A percentile compares a stretch with the other conserved stretches of the same genome.
Conservation (phyloP, 208 protist species). For the Leishmania major region DNA sequence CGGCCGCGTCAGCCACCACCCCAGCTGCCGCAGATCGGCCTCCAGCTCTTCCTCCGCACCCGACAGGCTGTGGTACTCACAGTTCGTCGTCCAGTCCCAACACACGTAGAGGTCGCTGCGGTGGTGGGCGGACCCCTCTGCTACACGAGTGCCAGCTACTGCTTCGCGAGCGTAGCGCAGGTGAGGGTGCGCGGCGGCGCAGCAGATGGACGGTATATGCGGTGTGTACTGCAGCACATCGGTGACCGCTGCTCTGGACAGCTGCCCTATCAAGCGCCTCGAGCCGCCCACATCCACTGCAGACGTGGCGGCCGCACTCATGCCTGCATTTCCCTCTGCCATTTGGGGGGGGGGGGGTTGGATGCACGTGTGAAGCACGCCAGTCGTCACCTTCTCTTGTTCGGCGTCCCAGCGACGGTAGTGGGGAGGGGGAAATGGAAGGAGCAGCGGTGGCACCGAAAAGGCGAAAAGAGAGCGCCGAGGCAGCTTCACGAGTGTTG, state of each 20-base stretch:
- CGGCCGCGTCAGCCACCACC: conserved; percentile 21
- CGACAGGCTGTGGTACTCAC: conserved; percentile 27
- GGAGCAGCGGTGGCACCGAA: not conserved
- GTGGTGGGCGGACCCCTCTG: not conserved
- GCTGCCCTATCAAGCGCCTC: not conserved
- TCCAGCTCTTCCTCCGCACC: conserved; percentile 13
- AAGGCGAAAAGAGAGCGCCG: not conserved
- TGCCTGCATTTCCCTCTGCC: not conserved
- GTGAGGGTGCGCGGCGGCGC: conserved; percentile 18
- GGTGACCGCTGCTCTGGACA: conserved; percentile 5
- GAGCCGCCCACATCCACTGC: not conserved
- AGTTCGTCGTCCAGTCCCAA: conserved; percentile 10
- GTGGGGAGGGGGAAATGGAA: not conserved
- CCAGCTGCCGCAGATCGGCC: conserved; percentile 11
- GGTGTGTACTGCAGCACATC: conserved; percentile 25
- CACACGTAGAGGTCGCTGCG: conserved; percentile 24
- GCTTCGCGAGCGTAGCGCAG: conserved; percentile 26
- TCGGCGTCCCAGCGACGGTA: not conserved
- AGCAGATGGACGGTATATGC: conserved; percentile 21
- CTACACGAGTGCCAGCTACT: conserved; percentile 16
- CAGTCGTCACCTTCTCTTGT: not conserved
- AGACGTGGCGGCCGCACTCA: not conserved
- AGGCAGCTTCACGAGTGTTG: not conserved
- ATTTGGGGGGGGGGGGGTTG: not conserved
- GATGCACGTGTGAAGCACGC: not conserved